These are phyloP conservation scores for Eleusine indica DNA, from an alignment of 176 grass and related monocot species.

Conservation along the genomic window DNA sequence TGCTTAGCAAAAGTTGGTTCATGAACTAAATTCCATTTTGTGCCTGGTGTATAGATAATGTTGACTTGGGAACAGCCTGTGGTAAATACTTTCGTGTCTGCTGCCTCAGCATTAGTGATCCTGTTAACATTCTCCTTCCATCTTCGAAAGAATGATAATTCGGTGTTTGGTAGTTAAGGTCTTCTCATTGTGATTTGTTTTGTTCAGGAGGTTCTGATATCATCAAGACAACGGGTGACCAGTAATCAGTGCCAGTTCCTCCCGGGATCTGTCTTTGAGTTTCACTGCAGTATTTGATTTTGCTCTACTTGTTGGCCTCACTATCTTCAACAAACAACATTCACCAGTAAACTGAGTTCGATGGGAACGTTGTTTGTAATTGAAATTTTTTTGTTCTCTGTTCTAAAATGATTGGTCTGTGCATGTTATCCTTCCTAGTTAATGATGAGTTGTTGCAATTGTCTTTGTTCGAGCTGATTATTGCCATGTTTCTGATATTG, in stretches of 20 bases:
- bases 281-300: slow-evolving; percentile 30
- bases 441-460: no score
- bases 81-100: slow-evolving; percentile 80
- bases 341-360: slow-evolving; percentile 42
- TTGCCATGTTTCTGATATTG: no score
- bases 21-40: not conserved
- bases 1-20: not conserved
- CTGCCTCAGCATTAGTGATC: slow-evolving; percentile 79
- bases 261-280: not conserved
- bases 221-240: slow-evolving; percentile 62
- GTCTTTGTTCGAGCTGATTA: no score
- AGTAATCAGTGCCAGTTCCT: slow-evolving; percentile 19
- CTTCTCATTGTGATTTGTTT: not conserved
- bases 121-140: slow-evolving; percentile 33
- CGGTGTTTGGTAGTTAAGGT: not conserved
- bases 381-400: slow-evolving; percentile 18
- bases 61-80: slow-evolving; percentile 75
- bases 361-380: slow-evolving; percentile 8
- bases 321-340: not conserved
- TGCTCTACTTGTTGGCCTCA: slow-evolving; percentile 35
- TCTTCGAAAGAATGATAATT: not conserved
- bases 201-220: slow-evolving; percentile 77
- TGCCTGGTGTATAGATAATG: slow-evolving; percentile 52
- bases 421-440: no score
- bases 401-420: no score